Base-by-base conservation (phyloP, 768 basidiomycete species). In the Lactarius psammicola region DNA sequence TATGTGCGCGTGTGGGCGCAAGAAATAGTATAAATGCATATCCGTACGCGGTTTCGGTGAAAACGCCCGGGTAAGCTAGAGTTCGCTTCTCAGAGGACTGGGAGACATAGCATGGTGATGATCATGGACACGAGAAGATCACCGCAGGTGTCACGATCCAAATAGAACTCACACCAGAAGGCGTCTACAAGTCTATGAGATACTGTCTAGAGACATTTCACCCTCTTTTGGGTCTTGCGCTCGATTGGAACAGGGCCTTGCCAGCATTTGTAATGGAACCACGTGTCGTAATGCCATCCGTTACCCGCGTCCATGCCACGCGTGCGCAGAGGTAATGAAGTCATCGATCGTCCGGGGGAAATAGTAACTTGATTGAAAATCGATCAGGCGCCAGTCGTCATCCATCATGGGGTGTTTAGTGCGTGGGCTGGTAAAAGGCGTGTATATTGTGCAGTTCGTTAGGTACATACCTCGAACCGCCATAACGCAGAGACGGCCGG, bases 271-370 rank as follows among this genome's bases (percentile, higher is more conserved):
- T 3, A 4, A 44, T 44, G 20, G 42, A 44, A 44, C 42, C 9
- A 51, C 26, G 49, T 51, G 26, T 26, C 49, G 49, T 51, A 51
- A 26, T 28, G 26, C 26, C 49, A 13, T n/a, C 20, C 42, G n/a
- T 6, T 5, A 2, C 49, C 26, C 11, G 46, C 13, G 23, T 23
- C 46, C 13, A 49, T 23, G 49, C 49, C 23, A 46, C 46, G 11
- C 49, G 23, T 15, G 49, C 26, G 13, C 49, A 26, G 13, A 51
- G 13, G 6, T 51, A 1, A 51, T 51, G 49, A 51, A 51, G 49
- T 51, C 49, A 51, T 51, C n/a, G 49, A 51, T 51, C 49, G 4
- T 51, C 49, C 49, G 49, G 49, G 49, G 17, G 49, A 51, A 51
- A 51, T 51, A 51, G 26, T 51, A 4, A 51, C 49, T 51, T 51